Evolutionary conservation across 495 filamentous ascomycete genomes (phyloP).

Genomic region (Elaphomyces granulatus): DNA sequence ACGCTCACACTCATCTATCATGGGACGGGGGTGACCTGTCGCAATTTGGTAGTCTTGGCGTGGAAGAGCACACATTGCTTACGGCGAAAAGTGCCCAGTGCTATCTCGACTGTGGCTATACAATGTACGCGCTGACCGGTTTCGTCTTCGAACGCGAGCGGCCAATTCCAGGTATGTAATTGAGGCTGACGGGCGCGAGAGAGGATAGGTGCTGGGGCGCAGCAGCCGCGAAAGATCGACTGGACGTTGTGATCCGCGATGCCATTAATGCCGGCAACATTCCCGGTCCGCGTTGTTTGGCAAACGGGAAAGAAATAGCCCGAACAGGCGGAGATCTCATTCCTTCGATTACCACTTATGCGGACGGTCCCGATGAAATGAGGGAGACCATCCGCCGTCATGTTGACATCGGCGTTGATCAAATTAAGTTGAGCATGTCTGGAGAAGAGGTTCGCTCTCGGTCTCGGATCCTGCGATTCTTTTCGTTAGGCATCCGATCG

Average conservation of each 20-base stretch:
- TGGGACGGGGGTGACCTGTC: constrained; percentile 33
- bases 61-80: constrained; percentile 36
- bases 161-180: too few species aligned
- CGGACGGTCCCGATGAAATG: constrained; percentile 11
- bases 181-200: too few species aligned
- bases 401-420: constrained; percentile 32
- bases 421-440: constrained; percentile 39
- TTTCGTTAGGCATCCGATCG: too few species aligned
- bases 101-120: constrained; percentile 32
- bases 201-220: constrained; percentile 40
- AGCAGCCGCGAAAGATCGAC: constrained; percentile 33
- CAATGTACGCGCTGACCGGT: too few species aligned
- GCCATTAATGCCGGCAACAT: constrained; percentile 41
- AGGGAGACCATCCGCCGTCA: constrained; percentile 22
- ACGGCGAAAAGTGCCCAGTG: constrained; percentile 28
- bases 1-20: constrained; percentile 36
- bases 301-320: constrained; percentile 37
- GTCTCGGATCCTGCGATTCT: too few species aligned
- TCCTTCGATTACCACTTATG: constrained; percentile 33
- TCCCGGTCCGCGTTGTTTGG: constrained; percentile 35
- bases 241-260: constrained; percentile 37
- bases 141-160: too few species aligned
- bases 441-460: too few species aligned
- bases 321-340: constrained; percentile 30
- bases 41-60: constrained; percentile 22